Evolutionary conservation across 2,329 filamentous ascomycete species (phyloP).

Genomic region (Claviceps pazoutovae): DNA sequence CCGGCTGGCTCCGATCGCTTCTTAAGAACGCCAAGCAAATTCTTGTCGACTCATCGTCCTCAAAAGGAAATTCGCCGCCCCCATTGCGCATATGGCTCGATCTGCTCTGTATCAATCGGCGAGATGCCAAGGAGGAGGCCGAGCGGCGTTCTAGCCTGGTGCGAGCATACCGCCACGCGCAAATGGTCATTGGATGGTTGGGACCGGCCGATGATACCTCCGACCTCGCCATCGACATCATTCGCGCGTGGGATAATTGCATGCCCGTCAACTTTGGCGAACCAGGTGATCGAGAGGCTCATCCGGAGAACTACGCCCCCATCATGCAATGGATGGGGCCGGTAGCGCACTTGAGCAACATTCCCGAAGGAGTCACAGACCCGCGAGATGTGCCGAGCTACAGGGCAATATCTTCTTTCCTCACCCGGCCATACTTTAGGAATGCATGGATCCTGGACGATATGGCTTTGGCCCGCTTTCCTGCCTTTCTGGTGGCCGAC

Average conservation of each 20-base stretch:
- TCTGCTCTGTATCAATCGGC: conserved; percentile 16
- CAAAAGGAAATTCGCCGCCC: conserved; percentile 1
- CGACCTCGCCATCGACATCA: conserved; percentile 12
- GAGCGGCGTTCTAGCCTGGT: conserved; percentile 16
- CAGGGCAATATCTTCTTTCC: conserved; percentile 15
- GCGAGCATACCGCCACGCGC: conserved; percentile 16
- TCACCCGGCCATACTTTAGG: conserved; percentile 19
- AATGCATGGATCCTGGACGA: conserved; percentile 24
- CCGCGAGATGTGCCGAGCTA: conserved; percentile 12
- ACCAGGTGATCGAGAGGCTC: conserved; percentile 17
- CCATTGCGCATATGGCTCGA: conserved; percentile 19
- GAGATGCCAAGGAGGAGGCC: conserved; percentile 15
- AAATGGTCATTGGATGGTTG: conserved; percentile 21
- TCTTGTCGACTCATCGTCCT: conserved; percentile 2
- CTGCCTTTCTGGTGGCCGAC: conserved; percentile 19
- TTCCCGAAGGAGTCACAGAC: conserved; percentile 10
- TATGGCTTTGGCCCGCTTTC: conserved; percentile 19
- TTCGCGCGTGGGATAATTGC: conserved; percentile 16
- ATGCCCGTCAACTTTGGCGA: conserved; percentile 20
- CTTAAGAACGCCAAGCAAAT: conserved; percentile 9
- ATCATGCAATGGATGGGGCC: conserved; percentile 16
- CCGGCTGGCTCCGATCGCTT: conserved; percentile 10
- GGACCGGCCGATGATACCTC: conserved; percentile 16
- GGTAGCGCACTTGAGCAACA: conserved; percentile 13
- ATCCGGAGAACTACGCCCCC: conserved; percentile 22